These are phyloP conservation scores for Dictyophora rubrovolvata DNA, from an alignment of 768 basidiomycete species.

Conservation along the genomic window DNA sequence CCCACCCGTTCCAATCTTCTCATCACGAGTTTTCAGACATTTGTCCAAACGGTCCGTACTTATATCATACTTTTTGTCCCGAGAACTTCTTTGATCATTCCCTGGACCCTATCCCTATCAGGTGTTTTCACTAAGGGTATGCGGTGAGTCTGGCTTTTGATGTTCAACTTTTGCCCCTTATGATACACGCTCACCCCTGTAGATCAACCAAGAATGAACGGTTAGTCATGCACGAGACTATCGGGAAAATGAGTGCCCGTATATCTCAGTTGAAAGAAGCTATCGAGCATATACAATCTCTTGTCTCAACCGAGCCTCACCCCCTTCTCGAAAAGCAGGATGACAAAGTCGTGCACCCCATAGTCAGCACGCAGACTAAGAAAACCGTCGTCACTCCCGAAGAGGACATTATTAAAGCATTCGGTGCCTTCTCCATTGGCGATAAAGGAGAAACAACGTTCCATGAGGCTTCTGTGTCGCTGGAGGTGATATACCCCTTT, in stretches of 20 bases:
- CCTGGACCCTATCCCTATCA: background rate
- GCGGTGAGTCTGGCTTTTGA: background rate
- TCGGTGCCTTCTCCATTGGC: conserved; percentile 8
- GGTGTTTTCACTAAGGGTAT: conserved; percentile 9
- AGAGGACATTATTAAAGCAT: conserved; percentile 6
- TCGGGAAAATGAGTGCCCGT: conserved; percentile 54
- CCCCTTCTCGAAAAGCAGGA: conserved; percentile 32
- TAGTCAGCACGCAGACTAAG: conserved; percentile 6
- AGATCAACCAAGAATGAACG: conserved; percentile 8
- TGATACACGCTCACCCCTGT: background rate
- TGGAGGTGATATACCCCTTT: background rate
- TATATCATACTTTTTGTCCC: background rate
- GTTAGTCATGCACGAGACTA: conserved; percentile 42
- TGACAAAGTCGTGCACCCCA: conserved; percentile 2
- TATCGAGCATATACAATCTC: conserved; percentile 48
- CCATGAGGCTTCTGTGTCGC: conserved; percentile 4
- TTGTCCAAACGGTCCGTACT: conserved; percentile 3
- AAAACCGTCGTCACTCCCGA: conserved; percentile 1
- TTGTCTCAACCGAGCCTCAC: conserved; percentile 45
- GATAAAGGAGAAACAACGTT: conserved; percentile 9
- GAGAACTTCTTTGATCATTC: background rate
- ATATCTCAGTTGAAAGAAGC: conserved; percentile 63
- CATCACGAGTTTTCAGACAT: conserved; percentile 1
- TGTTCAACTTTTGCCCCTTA: background rate
- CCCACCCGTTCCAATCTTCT: background rate